Base-by-base conservation (phyloP, 441 rosid genomes). In the Euphorbia celastroides region DNA sequence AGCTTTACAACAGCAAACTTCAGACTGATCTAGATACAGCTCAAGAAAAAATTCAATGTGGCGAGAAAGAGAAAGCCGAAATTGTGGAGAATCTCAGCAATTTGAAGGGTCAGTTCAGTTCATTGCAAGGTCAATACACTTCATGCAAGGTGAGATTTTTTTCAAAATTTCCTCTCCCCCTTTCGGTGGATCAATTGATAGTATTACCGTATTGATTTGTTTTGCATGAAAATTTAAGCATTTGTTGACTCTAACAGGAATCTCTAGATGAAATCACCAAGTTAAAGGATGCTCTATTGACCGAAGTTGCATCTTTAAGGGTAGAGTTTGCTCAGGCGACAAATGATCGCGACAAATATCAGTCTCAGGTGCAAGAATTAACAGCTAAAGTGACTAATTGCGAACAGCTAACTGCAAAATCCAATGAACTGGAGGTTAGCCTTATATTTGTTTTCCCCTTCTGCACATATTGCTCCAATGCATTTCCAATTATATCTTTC, bases 341-440 rank as follows among this genome's bases (percentile, higher is more conserved):
- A 51, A 88, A 81, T 68, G 99, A 92, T 72, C 93, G 93, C 58
- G 96, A 95, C 68, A 79, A 75, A 66, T 88, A 81, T 34, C 77
- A 76, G 38, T 66, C 52, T 13, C 86, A 81, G 66, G 83, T 86
- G 65, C 83, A 90, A 52, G 80, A 80, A 52, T 76, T 92, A 65
- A 77, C 82, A 20, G 77, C 82, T 62, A 96, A 88, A 70, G 77
- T 86, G 44, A 67, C 71, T 55, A 86, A 70, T 74, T 81, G 78
- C 34, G 79, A 85, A 74, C 95, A 90, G 77, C 73, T 88, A 77
- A 78, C 84, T 3, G 75, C 68, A 46, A 87, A 82, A 74, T 81
- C 90, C 62, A 86, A 82, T 63, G 83, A 89, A 16, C 73, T 95
- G 64, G 94, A 94, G 99, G 99, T 94, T 72, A 71, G 84, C 64